phyloP scores from a whole-genome alignment of 345 rosid species.

The Crucihimalaya himalaica region DNA sequence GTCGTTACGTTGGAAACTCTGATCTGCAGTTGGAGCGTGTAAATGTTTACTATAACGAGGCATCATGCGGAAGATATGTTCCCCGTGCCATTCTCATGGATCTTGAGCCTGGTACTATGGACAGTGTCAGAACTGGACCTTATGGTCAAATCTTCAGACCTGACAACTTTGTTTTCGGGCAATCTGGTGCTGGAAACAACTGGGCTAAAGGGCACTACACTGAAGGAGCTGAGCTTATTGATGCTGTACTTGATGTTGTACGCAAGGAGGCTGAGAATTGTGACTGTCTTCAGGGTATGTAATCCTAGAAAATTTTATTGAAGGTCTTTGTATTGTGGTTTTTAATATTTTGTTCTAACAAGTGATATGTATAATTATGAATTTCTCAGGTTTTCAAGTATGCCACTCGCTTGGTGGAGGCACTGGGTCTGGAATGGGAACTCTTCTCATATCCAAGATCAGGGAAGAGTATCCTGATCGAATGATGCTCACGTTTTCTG shows the following conservation, averaged over 20 bases:
- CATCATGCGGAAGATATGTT: conserved; percentile 73
- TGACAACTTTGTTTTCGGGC: conserved; percentile 77
- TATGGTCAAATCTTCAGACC: conserved; percentile 75
- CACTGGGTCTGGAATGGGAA: conserved; percentile 86
- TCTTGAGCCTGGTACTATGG: conserved; percentile 83
- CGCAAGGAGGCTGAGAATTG: conserved; percentile 82
- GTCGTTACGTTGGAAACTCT: conserved; percentile 61
- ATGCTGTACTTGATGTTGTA: conserved; percentile 72
- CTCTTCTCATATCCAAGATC: conserved; percentile 70
- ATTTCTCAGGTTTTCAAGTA: conserved; percentile 68
- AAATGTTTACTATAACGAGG: conserved; percentile 78
- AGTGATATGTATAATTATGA: background rate
- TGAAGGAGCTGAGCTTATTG: conserved; percentile 82
- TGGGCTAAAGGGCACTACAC: conserved; percentile 92
- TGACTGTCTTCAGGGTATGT: conserved; percentile 70
- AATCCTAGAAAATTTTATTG: background rate
- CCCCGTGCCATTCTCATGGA: conserved; percentile 82
- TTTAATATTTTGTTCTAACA: background rate
- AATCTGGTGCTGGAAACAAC: conserved; percentile 82
- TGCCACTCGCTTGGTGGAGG: conserved; percentile 87
- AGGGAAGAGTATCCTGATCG: conserved; percentile 81
- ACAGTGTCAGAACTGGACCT: conserved; percentile 75
- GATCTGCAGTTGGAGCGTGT: conserved; percentile 74
- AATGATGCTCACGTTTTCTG: conserved; percentile 87
- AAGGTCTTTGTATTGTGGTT: background rate